Evolutionary conservation across 805 yeast species (phyloP).

Genomic region (Suhomyces canberraensis): DNA sequence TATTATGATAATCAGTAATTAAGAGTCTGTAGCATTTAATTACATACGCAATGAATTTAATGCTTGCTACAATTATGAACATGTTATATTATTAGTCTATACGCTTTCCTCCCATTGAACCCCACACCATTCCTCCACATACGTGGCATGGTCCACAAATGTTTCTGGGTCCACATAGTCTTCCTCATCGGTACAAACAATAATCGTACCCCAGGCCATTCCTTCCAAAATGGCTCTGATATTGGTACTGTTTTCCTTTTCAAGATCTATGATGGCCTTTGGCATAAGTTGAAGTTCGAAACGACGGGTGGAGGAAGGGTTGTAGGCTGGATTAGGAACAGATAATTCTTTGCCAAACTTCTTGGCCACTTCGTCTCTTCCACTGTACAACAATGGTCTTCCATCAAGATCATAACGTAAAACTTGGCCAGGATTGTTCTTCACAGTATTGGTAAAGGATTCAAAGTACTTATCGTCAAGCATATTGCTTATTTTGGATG

Average conservation of each 20-base stretch:
- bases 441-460: constrained; percentile 68
- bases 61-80: no score
- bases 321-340: constrained; percentile 59
- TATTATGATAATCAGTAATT: no score
- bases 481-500: constrained; percentile 43
- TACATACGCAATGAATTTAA: no score
- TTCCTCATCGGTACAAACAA: constrained; percentile 72
- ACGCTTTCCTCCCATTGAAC: constrained; percentile 76
- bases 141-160: constrained; percentile 62
- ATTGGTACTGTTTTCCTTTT: constrained; percentile 30
- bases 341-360: constrained; percentile 32
- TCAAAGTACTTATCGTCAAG: constrained; percentile 78
- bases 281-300: constrained; percentile 96
- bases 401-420: constrained; percentile 82
- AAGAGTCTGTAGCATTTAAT: no score
- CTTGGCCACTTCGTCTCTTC: constrained; percentile 52
- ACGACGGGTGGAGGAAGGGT: constrained; percentile 57
- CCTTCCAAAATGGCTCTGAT: constrained; percentile 55
- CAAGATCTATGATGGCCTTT: constrained; percentile 80
- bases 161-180: constrained; percentile 52
- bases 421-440: constrained; percentile 83
- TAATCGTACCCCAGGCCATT: constrained; percentile 97
- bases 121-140: constrained; percentile 75
- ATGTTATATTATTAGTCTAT: no score
- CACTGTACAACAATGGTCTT: constrained; percentile 68